These are phyloP conservation scores for Suhomyces sp. DNA, from an alignment of 805 yeast species.

Conservation along the genomic window DNA sequence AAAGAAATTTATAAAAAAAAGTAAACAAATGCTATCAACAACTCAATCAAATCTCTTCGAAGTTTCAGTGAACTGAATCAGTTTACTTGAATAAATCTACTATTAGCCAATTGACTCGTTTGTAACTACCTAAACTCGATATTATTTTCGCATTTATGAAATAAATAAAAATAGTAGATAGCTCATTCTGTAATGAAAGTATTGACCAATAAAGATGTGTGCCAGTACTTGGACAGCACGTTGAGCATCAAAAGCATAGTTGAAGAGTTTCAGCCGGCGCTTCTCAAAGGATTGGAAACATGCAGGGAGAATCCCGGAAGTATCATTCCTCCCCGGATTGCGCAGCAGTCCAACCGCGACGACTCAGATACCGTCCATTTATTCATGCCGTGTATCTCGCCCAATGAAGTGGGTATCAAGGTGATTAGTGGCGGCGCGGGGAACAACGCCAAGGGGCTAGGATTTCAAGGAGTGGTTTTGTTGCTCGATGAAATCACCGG, in stretches of 20 bases:
- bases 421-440: slow-evolving; percentile 52
- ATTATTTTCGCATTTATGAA: not conserved
- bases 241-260: slow-evolving; percentile 24
- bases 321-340: slow-evolving; percentile 53
- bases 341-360: slow-evolving; percentile 34
- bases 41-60: too few relatives aligned
- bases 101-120: too few relatives aligned
- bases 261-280: slow-evolving; percentile 31
- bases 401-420: slow-evolving; percentile 53
- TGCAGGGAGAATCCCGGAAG: slow-evolving; percentile 43
- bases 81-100: too few relatives aligned
- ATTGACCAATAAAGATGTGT: slow-evolving; percentile 29
- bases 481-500: slow-evolving; percentile 53
- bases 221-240: slow-evolving; percentile 21
- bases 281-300: slow-evolving; percentile 36
- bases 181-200: slow-evolving; percentile 21
- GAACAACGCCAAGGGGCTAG: slow-evolving; percentile 33
- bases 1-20: too few relatives aligned
- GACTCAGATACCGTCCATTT: slow-evolving; percentile 45
- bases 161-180: not conserved
- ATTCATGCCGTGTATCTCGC: slow-evolving; percentile 65
- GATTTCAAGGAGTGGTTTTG: slow-evolving; percentile 57
- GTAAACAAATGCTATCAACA: too few relatives aligned
- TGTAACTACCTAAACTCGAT: too few relatives aligned
- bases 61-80: too few relatives aligned